Conservation (phyloP, 225 moss, liverwort and hornwort species). For the Bryum argenteum region DNA sequence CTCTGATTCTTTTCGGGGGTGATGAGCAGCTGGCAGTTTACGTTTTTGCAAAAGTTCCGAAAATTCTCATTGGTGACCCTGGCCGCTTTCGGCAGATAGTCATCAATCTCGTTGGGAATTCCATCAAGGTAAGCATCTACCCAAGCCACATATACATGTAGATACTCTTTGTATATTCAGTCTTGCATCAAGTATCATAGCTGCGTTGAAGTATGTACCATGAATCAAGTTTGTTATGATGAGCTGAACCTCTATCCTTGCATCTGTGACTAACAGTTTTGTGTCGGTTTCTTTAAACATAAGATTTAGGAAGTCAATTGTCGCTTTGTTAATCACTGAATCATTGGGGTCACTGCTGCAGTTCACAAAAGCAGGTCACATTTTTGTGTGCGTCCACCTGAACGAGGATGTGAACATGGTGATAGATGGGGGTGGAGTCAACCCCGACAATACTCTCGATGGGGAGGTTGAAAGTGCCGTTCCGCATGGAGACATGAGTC, state of each 20-base stretch:
- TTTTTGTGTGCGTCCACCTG: conserved; percentile 71
- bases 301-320: background rate
- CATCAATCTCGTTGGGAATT: conserved; percentile 74
- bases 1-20: conserved; percentile 21
- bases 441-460: conserved; percentile 51
- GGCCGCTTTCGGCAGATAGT: conserved; percentile 75
- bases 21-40: conserved; percentile 61
- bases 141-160: conserved; percentile 1
- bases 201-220: background rate
- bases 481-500: conserved; percentile 39
- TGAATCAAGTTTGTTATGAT: background rate
- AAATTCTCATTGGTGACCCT: conserved; percentile 70
- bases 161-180: background rate
- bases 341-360: conserved; percentile 27
- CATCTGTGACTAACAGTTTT: background rate
- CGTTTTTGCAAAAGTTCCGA: conserved; percentile 65
- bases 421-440: conserved; percentile 51
- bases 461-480: conserved; percentile 65
- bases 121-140: conserved; percentile 52
- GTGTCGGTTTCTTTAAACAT: background rate
- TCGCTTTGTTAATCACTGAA: background rate
- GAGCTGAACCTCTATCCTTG: background rate
- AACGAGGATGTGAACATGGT: conserved; percentile 64
- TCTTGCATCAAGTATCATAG: background rate
- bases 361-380: conserved; percentile 69